These are phyloP conservation scores for Cladosporium sp. DNA, from an alignment of 2,329 filamentous ascomycete species.

Conservation along the genomic window DNA sequence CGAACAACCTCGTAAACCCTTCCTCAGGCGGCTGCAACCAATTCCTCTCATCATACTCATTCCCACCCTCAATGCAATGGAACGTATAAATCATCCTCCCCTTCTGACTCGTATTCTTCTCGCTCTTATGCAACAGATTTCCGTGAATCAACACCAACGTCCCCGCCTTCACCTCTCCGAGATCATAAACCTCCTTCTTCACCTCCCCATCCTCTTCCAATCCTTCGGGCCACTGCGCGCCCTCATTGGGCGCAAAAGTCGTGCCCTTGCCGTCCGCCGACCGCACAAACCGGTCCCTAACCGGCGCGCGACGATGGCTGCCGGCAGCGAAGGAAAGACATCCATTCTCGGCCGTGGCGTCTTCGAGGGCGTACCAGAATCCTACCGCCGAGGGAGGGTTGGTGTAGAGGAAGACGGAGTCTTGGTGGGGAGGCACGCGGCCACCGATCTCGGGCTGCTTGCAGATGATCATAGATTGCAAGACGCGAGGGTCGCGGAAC, in stretches of 20 bases:
- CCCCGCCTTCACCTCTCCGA: slow-evolving; percentile 86
- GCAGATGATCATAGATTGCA: slow-evolving; percentile 98
- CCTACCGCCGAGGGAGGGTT: slow-evolving; percentile 83
- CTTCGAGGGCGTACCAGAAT: slow-evolving; percentile 96
- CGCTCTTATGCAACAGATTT: slow-evolving; percentile 92
- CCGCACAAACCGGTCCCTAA: slow-evolving; percentile 73
- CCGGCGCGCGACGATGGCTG: slow-evolving; percentile 68
- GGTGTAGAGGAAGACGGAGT: slow-evolving; percentile 89
- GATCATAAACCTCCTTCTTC: slow-evolving; percentile 60
- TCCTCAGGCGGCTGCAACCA: slow-evolving; percentile 83
- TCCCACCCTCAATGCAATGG: slow-evolving; percentile 84
- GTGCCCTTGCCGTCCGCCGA: slow-evolving; percentile 54
- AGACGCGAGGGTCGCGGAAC: slow-evolving; percentile 68
- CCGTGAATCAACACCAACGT: slow-evolving; percentile 92
- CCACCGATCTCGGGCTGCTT: slow-evolving; percentile 96
- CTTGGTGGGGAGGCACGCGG: slow-evolving; percentile 85
- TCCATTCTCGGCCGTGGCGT: slow-evolving; percentile 80
- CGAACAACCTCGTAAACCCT: slow-evolving; percentile 56
- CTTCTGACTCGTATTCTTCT: slow-evolving; percentile 81
- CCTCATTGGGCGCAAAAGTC: slow-evolving; percentile 59
- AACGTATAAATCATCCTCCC: slow-evolving; percentile 96
- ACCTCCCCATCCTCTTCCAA: slow-evolving; percentile 37
- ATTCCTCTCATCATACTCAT: slow-evolving; percentile 78
- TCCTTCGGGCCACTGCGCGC: slow-evolving; percentile 48
- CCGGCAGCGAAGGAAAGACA: slow-evolving; percentile 83